Conservation (phyloP, 768 basidiomycete species). For the Lyophyllum decastes region DNA sequence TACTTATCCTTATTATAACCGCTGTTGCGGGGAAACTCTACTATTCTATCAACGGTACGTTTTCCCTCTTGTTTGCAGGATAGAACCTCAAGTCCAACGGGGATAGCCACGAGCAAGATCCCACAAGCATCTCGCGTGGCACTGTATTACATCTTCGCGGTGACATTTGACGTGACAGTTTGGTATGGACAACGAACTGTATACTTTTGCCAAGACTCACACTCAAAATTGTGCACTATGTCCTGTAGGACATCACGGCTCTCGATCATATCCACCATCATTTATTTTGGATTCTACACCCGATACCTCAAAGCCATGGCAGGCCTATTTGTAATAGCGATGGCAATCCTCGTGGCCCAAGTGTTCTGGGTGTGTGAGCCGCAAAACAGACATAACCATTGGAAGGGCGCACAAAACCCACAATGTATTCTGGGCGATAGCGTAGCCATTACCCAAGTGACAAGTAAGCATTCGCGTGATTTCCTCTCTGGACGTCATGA, state of each 20-base stretch:
- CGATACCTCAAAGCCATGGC: neutral
- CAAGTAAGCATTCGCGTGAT: neutral
- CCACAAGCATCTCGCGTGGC: slow-evolving; percentile 2
- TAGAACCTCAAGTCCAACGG: no score
- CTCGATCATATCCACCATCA: slow-evolving; percentile 1
- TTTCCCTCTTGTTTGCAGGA: neutral
- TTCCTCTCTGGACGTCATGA: neutral
- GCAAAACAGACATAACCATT: slow-evolving; percentile 6
- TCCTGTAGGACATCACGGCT: slow-evolving; percentile 4
- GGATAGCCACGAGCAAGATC: neutral
- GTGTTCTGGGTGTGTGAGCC: slow-evolving; percentile 10
- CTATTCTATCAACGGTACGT: no score
- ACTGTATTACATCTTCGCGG: slow-evolving; percentile 1
- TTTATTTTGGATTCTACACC: slow-evolving; percentile 2
- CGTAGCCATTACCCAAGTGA: slow-evolving; percentile 6
- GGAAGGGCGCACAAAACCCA: slow-evolving; percentile 4
- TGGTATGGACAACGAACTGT: no score
- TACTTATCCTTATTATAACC: neutral
- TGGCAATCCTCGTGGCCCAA: neutral
- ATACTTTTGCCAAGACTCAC: neutral
- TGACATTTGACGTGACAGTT: slow-evolving; percentile 2
- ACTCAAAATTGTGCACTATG: neutral
- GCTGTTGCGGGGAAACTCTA: neutral
- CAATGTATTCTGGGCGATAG: slow-evolving; percentile 5
- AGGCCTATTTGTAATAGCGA: neutral